Evolutionary conservation across 768 basidiomycete genomes (phyloP), one percentile per base, ranked within the genome.

Genomic region (Pleurotus tuber-regium): DNA sequence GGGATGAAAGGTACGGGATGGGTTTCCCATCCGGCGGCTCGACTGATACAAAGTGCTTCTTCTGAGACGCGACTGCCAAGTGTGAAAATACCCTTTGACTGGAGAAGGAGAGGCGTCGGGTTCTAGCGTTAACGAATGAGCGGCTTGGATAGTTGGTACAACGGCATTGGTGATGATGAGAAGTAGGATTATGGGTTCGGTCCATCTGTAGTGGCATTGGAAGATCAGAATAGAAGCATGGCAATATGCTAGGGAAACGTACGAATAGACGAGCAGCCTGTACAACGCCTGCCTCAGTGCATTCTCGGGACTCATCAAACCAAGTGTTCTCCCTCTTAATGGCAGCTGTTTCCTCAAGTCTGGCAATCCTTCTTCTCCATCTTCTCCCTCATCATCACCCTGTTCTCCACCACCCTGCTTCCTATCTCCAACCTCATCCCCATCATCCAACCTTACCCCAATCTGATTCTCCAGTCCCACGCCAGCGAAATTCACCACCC

Each of bases 141-240:
- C 79, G 6, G 91, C 80, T 69, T 98, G 94, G 19, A 89, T 77
- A 4, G 89, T 86, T 44, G 98, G 73, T 18, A 95, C 74, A 51
- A 91, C 73, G 16, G 91, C 89, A 62, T 97, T 88, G 55, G 87
- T 54, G 51, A 98, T 76, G 62, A 98, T 97, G 47, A 94, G 75
- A 19, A 88, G 59, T 38, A 98, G 79, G 54, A 98, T 89, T 19
- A 73, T 53, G 23, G 91, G 91, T 70, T 98, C 96, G 14, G 94
- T 95, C 79, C 83, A 88, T 53, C 91, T n/a, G n/a, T n/a, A n/a
- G n/a, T 92, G 59, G 16, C 8, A 53, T n/a, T n/a, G n/a, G n/a
- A n/a, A n/a, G n/a, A n/a, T n/a, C n/a, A n/a, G n/a, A n/a, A n/a
- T n/a, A n/a, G n/a, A n/a, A n/a, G n/a, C n/a, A n/a, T 19, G 8